Percentiles rank a stretch among this genome's conserved stretches.
Conservation (phyloP, 257 asterid genomes). For the Gardenia jasminoides region DNA sequence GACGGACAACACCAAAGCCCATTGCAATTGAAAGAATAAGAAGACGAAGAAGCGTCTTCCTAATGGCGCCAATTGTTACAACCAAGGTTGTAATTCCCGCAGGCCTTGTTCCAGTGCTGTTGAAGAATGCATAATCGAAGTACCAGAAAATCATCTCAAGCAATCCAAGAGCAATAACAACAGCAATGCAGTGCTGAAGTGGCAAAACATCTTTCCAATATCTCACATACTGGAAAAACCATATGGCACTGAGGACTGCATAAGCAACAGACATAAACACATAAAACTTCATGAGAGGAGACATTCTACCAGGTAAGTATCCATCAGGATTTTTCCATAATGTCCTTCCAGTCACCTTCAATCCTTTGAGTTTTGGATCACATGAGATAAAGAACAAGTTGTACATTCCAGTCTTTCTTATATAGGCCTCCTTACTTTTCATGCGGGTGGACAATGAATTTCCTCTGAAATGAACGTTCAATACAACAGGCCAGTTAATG, state of each 20-base stretch:
- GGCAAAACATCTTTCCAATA: constrained; percentile 81
- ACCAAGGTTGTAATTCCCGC: constrained; percentile 90
- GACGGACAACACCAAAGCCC: constrained; percentile 98
- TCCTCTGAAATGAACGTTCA: constrained; percentile 66
- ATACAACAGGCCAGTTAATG: constrained; percentile 70
- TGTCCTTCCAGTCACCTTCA: constrained; percentile 80
- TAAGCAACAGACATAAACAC: constrained; percentile 70
- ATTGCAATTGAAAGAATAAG: constrained; percentile 90
- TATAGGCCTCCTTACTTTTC: constrained; percentile 66
- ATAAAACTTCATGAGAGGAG: constrained; percentile 88
- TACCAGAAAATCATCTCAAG: constrained; percentile 94
- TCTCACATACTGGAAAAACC: constrained; percentile 86
- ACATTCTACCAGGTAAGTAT: constrained; percentile 95
- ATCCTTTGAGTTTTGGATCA: constrained; percentile 81
- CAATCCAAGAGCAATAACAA: constrained; percentile 87
- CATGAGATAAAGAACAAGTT: constrained; percentile 93
- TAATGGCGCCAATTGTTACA: constrained; percentile 77
- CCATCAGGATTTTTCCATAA: constrained; percentile 95
- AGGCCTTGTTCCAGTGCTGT: constrained; percentile 84
- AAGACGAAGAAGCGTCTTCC: constrained; percentile 76
- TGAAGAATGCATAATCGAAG: constrained; percentile 82
- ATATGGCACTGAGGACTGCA: constrained; percentile 61
- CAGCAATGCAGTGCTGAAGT: constrained; percentile 88
- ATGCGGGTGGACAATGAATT: constrained; percentile 54
- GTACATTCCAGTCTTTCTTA: constrained; percentile 87